These are phyloP conservation scores for Serendipita sp. DNA, from an alignment of 768 basidiomycete genomes.

Conservation along the genomic window DNA sequence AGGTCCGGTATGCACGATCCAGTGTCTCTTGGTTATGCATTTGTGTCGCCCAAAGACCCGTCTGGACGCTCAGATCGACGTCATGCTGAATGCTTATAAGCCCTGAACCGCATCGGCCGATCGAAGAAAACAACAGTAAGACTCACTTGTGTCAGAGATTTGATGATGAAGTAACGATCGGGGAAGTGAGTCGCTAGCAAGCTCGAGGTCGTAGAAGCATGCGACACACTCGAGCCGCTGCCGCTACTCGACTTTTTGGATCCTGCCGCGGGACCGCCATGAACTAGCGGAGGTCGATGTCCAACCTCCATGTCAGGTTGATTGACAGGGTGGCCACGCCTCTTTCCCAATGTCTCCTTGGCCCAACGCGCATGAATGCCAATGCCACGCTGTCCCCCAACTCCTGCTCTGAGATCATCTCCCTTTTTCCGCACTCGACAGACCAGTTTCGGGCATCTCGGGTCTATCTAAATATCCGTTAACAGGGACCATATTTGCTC, in stretches of 20 bases:
- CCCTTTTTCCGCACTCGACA: constrained; percentile 68
- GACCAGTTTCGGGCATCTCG: constrained; percentile 59
- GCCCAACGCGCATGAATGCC: constrained; percentile 76
- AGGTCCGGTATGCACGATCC: constrained; percentile 87
- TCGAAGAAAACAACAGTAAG: not conserved
- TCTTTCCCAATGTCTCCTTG: constrained; percentile 35
- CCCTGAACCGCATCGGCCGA: not conserved
- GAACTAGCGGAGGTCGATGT: not conserved
- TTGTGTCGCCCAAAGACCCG: constrained; percentile 84
- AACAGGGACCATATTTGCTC: not conserved
- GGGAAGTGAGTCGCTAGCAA: constrained; percentile 65
- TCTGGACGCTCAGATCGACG: constrained; percentile 61
- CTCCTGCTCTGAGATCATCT: constrained; percentile 78
- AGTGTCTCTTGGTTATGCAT: constrained; percentile 80
- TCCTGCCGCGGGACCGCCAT: constrained; percentile 16
- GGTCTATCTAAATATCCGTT: constrained; percentile 31
- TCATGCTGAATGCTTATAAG: constrained; percentile 37
- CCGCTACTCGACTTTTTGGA: constrained; percentile 14
- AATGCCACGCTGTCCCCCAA: constrained; percentile 76
- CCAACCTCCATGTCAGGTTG: not conserved
- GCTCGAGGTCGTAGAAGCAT: constrained; percentile 71
- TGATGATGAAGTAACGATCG: constrained; percentile 81
- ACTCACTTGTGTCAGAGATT: constrained; percentile 64
- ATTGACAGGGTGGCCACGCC: constrained; percentile 15
- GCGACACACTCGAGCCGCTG: constrained; percentile 44